These are phyloP conservation scores for Pichia heedii DNA, from an alignment of 805 yeast species.

Conservation along the genomic window DNA sequence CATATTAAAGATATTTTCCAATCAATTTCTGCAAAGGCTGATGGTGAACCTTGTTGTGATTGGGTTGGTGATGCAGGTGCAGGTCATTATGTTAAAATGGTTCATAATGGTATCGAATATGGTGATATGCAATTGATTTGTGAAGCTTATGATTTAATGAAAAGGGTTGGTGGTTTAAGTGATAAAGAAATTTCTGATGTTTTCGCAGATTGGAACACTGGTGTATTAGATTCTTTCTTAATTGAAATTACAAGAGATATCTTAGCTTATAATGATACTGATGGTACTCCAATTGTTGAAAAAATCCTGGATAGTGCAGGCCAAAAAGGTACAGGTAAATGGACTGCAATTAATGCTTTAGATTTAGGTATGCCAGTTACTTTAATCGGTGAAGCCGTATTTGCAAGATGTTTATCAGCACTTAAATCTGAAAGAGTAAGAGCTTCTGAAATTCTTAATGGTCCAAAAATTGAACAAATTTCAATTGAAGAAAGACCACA, in stretches of 20 bases:
- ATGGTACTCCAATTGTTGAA: conserved; percentile 90
- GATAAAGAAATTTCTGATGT: conserved; percentile 92
- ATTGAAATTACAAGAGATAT: conserved; percentile 96
- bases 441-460: conserved; percentile 72
- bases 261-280: conserved; percentile 78
- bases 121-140: conserved; percentile 99
- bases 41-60: conserved; percentile 99
- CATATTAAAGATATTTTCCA: conserved; percentile 95
- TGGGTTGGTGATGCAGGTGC: conserved; percentile 99
- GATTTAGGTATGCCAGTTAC: conserved; percentile 99
- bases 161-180: conserved; percentile 84
- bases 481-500: conserved; percentile 65
- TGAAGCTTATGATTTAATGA: conserved; percentile 95
- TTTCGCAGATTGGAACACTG: conserved; percentile 89
- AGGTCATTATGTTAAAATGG: conserved; percentile 99
- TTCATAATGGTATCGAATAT: conserved; percentile 98
- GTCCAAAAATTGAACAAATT: conserved; percentile 63
- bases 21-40: conserved; percentile 89
- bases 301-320: conserved; percentile 96
- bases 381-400: conserved; percentile 97
- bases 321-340: conserved; percentile 99
- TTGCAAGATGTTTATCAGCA: conserved; percentile 92
- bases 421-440: conserved; percentile 82
- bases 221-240: conserved; percentile 94
- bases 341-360: conserved; percentile 98